Evolutionary conservation across 805 yeast species (phyloP), one percentile per base, ranked within the genome.

Genomic region (Cyberlindnera mycetangii): DNA sequence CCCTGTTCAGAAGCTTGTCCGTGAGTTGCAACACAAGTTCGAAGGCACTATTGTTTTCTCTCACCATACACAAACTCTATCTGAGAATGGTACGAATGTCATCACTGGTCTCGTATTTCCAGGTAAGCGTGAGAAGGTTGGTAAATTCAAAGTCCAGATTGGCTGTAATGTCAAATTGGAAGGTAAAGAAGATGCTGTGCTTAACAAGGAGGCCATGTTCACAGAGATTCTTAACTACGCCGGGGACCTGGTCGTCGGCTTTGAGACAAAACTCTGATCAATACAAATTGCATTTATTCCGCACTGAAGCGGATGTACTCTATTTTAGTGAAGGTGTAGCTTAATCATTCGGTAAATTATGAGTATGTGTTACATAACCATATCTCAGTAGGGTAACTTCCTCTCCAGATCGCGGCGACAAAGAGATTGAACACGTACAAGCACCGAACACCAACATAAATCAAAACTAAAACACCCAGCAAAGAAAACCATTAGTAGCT

Each of bases 91-190:
- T 8, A 70, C 70, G 41, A 80, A 81, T 54, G 81, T 83, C 7
- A 77, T 92, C 39, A 76, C 90, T 18, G 97, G 97, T 2, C 66
- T 93, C 38, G 82, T 92, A 68, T 79, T 85, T 41, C 96, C 96
- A 2, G 64, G 75, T 4, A 74, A 76, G 31, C 64, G 77, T 49
- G 67, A 71, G 16, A 76, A 77, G 49, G 18, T 30, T 27, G 76
- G 79, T 59, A 85, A 82, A 62, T 89, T 89, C 69, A 81, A 83
- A 55, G 96, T 85, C 18, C 87, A 85, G 51, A 62, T 85, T 48
- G 95, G 90, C 12, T 83, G 79, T 56, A 83, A 88, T 55, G 73
- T 83, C 45, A 73, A 76, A 58, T 95, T 96, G 1, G 62, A 72
- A 5, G 75, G 71, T 27, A 64, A 71, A 5, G 78, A 72, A 43